A percentile compares a stretch with the other conserved stretches of the same genome.
These are phyloP conservation scores for Calonectria multiphialidica DNA, from an alignment of 2,329 filamentous ascomycete species.

Conservation along the genomic window DNA sequence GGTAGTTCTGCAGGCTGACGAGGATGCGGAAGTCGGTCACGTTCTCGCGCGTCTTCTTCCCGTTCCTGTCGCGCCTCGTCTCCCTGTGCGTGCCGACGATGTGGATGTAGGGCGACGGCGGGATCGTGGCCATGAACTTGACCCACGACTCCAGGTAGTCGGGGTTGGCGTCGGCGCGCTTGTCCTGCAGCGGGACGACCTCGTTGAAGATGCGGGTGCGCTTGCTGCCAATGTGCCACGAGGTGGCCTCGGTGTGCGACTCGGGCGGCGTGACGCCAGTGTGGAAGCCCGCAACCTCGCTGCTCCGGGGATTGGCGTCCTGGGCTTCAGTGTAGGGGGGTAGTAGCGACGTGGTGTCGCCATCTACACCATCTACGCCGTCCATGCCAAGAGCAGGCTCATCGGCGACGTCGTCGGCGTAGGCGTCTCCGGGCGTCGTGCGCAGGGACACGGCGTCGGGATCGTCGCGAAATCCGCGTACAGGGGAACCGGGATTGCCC, in stretches of 20 bases:
- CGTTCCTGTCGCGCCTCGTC: slow-evolving; percentile 29
- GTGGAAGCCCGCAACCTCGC: neutral
- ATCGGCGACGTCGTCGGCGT: slow-evolving; percentile 16
- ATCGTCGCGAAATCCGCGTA: slow-evolving; percentile 26
- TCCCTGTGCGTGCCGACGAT: slow-evolving; percentile 31
- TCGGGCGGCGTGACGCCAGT: slow-evolving; percentile 20
- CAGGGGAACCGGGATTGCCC: neutral
- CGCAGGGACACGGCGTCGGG: slow-evolving; percentile 37
- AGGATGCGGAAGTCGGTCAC: slow-evolving; percentile 36
- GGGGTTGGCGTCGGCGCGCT: slow-evolving; percentile 32
- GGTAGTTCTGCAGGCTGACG: slow-evolving; percentile 36
- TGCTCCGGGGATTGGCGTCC: neutral
- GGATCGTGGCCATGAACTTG: slow-evolving; percentile 19
- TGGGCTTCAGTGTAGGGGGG: neutral
- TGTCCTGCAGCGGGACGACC: slow-evolving; percentile 25
- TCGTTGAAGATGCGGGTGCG: slow-evolving; percentile 33
- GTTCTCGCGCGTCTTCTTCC: slow-evolving; percentile 25
- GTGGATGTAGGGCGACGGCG: slow-evolving; percentile 37
- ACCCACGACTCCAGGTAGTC: slow-evolving; percentile 28
- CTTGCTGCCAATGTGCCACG: slow-evolving; percentile 28
- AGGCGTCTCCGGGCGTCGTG: slow-evolving; percentile 31
- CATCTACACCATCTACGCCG: too few relatives aligned
- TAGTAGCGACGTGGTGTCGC: too few relatives aligned
- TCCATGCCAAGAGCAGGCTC: neutral
- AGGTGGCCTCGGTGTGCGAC: slow-evolving; percentile 19